A percentile compares a stretch with the other conserved stretches of the same genome.
Evolutionary conservation across 2,329 filamentous ascomycete species (phyloP).

Genomic region (Alternaria gansuensis): DNA sequence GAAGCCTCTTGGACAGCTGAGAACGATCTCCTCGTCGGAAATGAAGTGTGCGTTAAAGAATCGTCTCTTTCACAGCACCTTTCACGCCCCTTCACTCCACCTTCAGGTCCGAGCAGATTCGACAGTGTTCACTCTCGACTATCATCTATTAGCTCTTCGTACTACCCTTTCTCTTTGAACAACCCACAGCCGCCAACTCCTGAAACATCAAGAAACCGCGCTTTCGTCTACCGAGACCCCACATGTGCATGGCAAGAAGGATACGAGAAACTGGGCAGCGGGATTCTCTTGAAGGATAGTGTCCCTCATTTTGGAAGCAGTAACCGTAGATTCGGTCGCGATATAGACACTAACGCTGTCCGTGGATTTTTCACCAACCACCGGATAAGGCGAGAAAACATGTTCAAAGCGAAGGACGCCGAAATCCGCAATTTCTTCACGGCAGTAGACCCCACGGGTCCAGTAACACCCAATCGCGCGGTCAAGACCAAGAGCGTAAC

Average conservation of each 20-base stretch:
- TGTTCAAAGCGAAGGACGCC: background rate
- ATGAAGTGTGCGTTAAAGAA: background rate
- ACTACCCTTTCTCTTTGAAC: background rate
- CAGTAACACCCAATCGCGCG: background rate
- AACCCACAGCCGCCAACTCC: background rate
- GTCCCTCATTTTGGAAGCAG: background rate
- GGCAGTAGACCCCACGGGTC: background rate
- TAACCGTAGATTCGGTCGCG: constrained; percentile 12
- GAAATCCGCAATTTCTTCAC: background rate
- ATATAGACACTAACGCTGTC: constrained; percentile 12
- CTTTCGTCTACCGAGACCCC: background rate
- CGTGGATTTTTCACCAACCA: background rate
- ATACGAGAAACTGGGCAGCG: constrained; percentile 1
- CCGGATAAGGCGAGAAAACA: background rate
- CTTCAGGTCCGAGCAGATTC: background rate
- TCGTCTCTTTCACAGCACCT: background rate
- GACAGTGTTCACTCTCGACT: background rate
- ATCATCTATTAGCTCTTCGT: background rate
- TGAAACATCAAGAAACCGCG: background rate
- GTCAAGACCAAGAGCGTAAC: background rate
- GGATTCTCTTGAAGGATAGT: background rate
- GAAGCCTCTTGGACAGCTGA: background rate
- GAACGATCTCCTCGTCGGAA: background rate
- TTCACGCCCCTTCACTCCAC: background rate
- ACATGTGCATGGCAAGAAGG: background rate